These are phyloP conservation scores for Kluyveromyces siamensis DNA, from an alignment of 805 yeast species.

Conservation along the genomic window DNA sequence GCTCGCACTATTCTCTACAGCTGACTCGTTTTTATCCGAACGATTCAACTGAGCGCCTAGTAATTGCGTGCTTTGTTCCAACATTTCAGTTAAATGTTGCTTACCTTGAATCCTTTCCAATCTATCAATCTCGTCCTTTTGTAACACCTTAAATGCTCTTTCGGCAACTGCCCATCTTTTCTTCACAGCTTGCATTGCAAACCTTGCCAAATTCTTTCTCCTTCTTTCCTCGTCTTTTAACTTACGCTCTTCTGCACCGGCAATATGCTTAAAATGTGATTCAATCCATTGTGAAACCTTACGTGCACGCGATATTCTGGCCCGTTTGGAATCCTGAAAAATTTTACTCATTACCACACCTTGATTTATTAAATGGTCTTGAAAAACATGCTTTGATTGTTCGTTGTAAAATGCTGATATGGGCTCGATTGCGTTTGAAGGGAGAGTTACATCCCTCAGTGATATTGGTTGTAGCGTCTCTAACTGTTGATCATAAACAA, in stretches of 20 bases:
- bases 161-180: constrained; percentile 88
- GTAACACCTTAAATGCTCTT: constrained; percentile 65
- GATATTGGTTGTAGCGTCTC: constrained; percentile 34
- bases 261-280: constrained; percentile 72
- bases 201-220: constrained; percentile 61
- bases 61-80: constrained; percentile 84
- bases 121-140: constrained; percentile 71
- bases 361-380: constrained; percentile 70
- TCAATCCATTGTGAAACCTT: constrained; percentile 78
- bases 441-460: constrained; percentile 33
- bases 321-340: constrained; percentile 54
- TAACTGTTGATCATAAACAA: constrained; percentile 36
- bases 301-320: constrained; percentile 57
- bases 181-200: constrained; percentile 75
- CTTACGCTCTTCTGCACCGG: constrained; percentile 82
- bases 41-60: constrained; percentile 73
- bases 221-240: constrained; percentile 67
- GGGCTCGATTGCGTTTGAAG: constrained; percentile 39
- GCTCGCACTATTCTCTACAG: not conserved
- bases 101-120: constrained; percentile 73
- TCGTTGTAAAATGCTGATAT: constrained; percentile 30
- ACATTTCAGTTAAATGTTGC: constrained; percentile 76
- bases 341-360: constrained; percentile 63
- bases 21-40: constrained; percentile 10
- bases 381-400: constrained; percentile 40